These are phyloP conservation scores for Protomyces inouyei DNA, from an alignment of 1,139 yeast species.

Conservation along the genomic window DNA sequence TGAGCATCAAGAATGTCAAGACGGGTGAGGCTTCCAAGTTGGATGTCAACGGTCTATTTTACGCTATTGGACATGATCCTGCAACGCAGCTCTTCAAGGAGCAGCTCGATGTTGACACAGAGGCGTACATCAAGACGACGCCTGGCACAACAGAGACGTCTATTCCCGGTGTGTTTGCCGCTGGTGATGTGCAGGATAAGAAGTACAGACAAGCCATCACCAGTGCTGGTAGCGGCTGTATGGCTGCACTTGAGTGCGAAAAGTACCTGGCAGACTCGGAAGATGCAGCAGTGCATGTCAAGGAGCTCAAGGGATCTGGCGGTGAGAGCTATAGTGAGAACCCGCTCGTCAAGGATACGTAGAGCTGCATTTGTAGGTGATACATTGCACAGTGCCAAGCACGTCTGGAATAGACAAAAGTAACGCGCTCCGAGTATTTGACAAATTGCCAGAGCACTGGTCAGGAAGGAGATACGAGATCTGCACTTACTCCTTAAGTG, in stretches of 20 bases:
- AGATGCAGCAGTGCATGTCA: constrained; percentile 30
- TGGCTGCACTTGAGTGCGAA: constrained; percentile 98
- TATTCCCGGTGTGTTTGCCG: constrained; percentile 91
- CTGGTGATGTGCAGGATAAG: constrained; percentile 98
- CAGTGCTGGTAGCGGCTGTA: constrained; percentile 98
- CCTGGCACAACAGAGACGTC: constrained; percentile 88
- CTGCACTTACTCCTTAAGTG: too few relatives aligned
- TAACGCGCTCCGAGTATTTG: too few relatives aligned
- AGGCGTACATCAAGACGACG: constrained; percentile 78
- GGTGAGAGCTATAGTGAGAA: constrained; percentile 21
- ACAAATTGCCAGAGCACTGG: too few relatives aligned
- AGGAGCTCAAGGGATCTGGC: constrained; percentile 5
- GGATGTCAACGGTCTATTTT: constrained; percentile 85
- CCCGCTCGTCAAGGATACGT: constrained; percentile 22
- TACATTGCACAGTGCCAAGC: too few relatives aligned
- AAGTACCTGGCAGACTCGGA: constrained; percentile 71
- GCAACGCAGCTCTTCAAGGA: constrained; percentile 76
- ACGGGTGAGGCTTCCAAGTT: constrained; percentile 65
- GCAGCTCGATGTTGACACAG: constrained; percentile 78
- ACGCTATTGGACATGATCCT: constrained; percentile 96
- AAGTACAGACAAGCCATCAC: constrained; percentile 98
- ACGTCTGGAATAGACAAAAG: too few relatives aligned
- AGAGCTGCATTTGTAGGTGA: background rate
- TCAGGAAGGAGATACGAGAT: too few relatives aligned
- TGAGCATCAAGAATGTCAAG: constrained; percentile 63